Percentiles rank a stretch among this genome's conserved stretches.
These are phyloP conservation scores for Ganoderma meredithae DNA, from an alignment of 1,284 basidiomycete species.

Conservation along the genomic window DNA sequence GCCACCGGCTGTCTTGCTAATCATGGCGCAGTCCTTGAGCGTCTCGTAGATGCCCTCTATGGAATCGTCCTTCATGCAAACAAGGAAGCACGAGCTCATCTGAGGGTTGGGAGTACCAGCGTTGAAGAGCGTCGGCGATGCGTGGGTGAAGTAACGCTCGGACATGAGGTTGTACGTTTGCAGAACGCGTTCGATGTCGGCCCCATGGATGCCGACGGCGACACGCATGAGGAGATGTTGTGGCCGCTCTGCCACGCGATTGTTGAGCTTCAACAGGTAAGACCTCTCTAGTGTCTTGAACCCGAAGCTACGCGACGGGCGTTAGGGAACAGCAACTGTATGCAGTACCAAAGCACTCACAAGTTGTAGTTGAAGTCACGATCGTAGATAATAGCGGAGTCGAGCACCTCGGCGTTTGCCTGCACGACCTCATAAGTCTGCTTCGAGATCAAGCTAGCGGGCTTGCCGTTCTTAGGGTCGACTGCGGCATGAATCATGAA, in stretches of 20 bases:
- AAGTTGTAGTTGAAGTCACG: conserved; percentile 98
- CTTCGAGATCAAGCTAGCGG: conserved; percentile 93
- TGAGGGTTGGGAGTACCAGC: conserved; percentile 97
- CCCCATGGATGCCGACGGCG: conserved; percentile 95
- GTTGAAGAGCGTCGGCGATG: conserved; percentile 98
- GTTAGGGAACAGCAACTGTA: background rate
- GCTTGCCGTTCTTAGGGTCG: conserved; percentile 93
- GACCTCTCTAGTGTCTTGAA: conserved; percentile 99
- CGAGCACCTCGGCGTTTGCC: conserved; percentile 84
- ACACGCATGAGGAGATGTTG: conserved; percentile 99
- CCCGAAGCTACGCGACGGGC: conserved; percentile 75
- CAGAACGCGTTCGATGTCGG: conserved; percentile 88
- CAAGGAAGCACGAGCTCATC: conserved; percentile 97
- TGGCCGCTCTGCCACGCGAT: conserved; percentile 95
- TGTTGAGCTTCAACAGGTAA: conserved; percentile 94
- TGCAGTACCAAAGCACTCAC: conserved; percentile 50
- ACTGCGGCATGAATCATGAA: conserved; percentile 52
- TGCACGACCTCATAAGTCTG: conserved; percentile 87
- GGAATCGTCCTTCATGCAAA: conserved; percentile 98
- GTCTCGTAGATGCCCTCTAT: conserved; percentile 99
- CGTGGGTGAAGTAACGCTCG: conserved; percentile 97
- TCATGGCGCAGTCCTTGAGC: conserved; percentile 98
- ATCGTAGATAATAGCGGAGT: conserved; percentile 97
- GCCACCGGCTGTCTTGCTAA: conserved; percentile 98
- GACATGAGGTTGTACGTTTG: conserved; percentile 97